phyloP scores from a whole-genome alignment of 495 filamentous ascomycete species.

The Lichina pygmaea region DNA sequence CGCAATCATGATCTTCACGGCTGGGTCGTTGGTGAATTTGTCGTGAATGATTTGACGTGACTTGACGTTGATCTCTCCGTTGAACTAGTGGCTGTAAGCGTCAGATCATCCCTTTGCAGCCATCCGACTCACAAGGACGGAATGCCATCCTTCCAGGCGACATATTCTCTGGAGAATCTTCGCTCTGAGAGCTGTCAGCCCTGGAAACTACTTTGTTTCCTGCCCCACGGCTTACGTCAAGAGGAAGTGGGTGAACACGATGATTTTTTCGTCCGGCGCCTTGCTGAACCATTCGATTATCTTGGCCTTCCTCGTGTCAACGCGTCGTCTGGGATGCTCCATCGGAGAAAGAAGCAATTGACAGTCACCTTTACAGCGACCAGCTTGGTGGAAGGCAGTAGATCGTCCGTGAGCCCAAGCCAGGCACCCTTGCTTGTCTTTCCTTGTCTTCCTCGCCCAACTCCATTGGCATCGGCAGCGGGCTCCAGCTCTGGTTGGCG shows the following conservation, averaged over 20 bases:
- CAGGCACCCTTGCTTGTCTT: conserved; percentile 3
- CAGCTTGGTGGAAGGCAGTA: conserved; percentile 14
- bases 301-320: conserved; percentile 8
- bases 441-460: neutral
- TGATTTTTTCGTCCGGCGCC: conserved; percentile 12
- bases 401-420: conserved; percentile 9
- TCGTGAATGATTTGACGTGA: too few species aligned
- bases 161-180: neutral
- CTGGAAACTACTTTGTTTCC: too few species aligned
- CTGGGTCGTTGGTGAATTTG: neutral
- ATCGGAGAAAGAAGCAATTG: too few species aligned
- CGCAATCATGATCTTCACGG: conserved; percentile 10
- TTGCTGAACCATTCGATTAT: conserved; percentile 12
- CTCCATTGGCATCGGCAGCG: neutral
- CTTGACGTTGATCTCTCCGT: too few species aligned
- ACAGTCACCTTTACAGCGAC: conserved; percentile 3
- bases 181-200: neutral
- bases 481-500: neutral
- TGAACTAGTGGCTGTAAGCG: too few species aligned
- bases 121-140: neutral
- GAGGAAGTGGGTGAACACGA: conserved; percentile 14
- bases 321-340: too few species aligned
- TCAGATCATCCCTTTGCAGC: too few species aligned
- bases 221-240: conserved; percentile 3
- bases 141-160: neutral